phyloP scores from a whole-genome alignment of 768 basidiomycete species.

The Lactifluus volemus region DNA sequence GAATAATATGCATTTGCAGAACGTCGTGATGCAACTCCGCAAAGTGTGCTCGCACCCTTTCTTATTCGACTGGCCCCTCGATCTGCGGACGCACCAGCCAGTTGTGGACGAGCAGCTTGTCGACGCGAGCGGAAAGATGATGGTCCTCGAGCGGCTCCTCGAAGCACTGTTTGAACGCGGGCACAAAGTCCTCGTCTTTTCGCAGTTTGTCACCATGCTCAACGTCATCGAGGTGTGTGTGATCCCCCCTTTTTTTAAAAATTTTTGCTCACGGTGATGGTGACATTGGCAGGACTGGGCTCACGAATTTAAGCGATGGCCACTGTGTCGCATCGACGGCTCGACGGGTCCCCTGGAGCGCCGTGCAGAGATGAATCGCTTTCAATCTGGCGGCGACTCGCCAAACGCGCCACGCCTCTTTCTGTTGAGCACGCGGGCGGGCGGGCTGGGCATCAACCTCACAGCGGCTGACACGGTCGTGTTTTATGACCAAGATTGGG shows the following conservation, averaged over 20 bases:
- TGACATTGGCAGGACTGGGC: slow-evolving; percentile 72
- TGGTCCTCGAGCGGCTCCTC: slow-evolving; percentile 83
- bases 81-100: slow-evolving; percentile 49
- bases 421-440: slow-evolving; percentile 70
- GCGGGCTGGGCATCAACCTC: slow-evolving; percentile 75
- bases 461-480: slow-evolving; percentile 86
- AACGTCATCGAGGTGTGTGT: slow-evolving; percentile 77
- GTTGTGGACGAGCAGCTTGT: slow-evolving; percentile 74
- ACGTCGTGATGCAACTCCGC: slow-evolving; percentile 89
- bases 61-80: slow-evolving; percentile 76
- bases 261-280: background rate
- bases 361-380: slow-evolving; percentile 74
- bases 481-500: slow-evolving; percentile 91
- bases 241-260: too few species aligned
- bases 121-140: slow-evolving; percentile 92
- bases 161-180: slow-evolving; percentile 67
- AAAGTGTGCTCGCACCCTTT: slow-evolving; percentile 95
- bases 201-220: slow-evolving; percentile 94
- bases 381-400: slow-evolving; percentile 63
- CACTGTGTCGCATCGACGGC: slow-evolving; percentile 88
- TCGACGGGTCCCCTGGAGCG: slow-evolving; percentile 71
- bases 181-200: slow-evolving; percentile 83
- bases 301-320: slow-evolving; percentile 69
- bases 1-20: slow-evolving; percentile 91
- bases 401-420: slow-evolving; percentile 65